These are phyloP conservation scores for Pichia cactophila DNA, from an alignment of 1,139 yeast species.

Conservation along the genomic window DNA sequence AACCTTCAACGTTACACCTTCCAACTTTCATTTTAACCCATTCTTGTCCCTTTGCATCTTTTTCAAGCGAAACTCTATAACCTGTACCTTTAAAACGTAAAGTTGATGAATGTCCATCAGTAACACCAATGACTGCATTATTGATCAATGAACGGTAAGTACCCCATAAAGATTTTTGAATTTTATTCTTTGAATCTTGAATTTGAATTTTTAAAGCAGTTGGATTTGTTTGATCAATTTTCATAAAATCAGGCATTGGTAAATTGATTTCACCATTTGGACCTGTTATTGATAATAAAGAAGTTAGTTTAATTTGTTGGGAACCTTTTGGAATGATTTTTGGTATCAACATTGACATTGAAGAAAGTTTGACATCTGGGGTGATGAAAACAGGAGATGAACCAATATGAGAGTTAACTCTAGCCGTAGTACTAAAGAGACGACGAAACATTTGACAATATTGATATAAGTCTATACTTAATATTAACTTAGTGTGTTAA, in stretches of 20 bases:
- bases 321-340: constrained; percentile 66
- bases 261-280: constrained; percentile 67
- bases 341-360: constrained; percentile 31
- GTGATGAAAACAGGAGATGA: constrained; percentile 52
- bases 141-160: constrained; percentile 74
- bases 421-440: constrained; percentile 28
- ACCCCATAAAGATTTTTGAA: constrained; percentile 93
- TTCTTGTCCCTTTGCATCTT: constrained; percentile 40
- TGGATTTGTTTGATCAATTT: constrained; percentile 25
- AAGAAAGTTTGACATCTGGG: constrained; percentile 39
- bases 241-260: constrained; percentile 67
- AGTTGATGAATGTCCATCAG: constrained; percentile 86
- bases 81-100: constrained; percentile 95
- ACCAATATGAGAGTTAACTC: constrained; percentile 47
- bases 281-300: constrained; percentile 62
- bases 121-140: constrained; percentile 77
- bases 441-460: constrained; percentile 17
- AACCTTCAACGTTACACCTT: constrained; percentile 63
- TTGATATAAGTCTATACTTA: too few relatives aligned
- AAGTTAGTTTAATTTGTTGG: constrained; percentile 49
- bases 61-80: constrained; percentile 73
- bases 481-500: too few relatives aligned
- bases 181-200: constrained; percentile 46
- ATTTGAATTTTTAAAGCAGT: constrained; percentile 42
- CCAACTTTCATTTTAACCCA: constrained; percentile 76